These are phyloP conservation scores for Nyssa sinensis DNA, from an alignment of 148 eudicot genomes.

Conservation along the genomic window DNA sequence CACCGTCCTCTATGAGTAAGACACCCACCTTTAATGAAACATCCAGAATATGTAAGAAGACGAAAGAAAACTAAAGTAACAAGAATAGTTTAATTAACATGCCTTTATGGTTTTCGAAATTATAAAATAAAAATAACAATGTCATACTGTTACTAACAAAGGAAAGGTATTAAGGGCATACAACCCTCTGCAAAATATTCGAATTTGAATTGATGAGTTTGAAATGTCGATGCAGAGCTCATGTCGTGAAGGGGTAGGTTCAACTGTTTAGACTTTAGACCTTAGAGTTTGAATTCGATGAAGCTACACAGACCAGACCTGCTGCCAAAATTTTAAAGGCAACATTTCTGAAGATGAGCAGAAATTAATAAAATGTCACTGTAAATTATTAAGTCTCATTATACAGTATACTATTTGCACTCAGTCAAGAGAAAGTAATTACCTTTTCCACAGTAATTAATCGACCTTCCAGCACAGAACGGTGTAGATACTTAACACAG, in stretches of 20 bases:
- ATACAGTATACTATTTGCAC: not conserved
- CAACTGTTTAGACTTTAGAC: slow-evolving; percentile 54
- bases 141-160: slow-evolving; percentile 37
- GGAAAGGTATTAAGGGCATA: slow-evolving; percentile 41
- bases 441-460: slow-evolving; percentile 71
- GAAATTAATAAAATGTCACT: not conserved
- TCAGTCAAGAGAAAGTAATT: slow-evolving; percentile 10
- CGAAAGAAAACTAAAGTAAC: not conserved
- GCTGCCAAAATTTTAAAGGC: slow-evolving; percentile 68
- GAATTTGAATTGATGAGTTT: slow-evolving; percentile 39
- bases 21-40: not conserved
- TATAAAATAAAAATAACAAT: slow-evolving; percentile 28
- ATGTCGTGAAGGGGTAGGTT: slow-evolving; percentile 36
- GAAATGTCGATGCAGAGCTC: slow-evolving; percentile 50
- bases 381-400: not conserved
- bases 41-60: not conserved
- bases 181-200: slow-evolving; percentile 47
- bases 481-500: slow-evolving; percentile 69
- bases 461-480: slow-evolving; percentile 77
- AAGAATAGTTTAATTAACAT: not conserved
- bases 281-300: slow-evolving; percentile 50
- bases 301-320: slow-evolving; percentile 50
- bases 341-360: slow-evolving; percentile 17
- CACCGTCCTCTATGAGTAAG: not conserved
- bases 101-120: not conserved